Evolutionary conservation across 225 moss, liverwort and hornwort species (phyloP).

Genomic region (Marchantia polymorpha): DNA sequence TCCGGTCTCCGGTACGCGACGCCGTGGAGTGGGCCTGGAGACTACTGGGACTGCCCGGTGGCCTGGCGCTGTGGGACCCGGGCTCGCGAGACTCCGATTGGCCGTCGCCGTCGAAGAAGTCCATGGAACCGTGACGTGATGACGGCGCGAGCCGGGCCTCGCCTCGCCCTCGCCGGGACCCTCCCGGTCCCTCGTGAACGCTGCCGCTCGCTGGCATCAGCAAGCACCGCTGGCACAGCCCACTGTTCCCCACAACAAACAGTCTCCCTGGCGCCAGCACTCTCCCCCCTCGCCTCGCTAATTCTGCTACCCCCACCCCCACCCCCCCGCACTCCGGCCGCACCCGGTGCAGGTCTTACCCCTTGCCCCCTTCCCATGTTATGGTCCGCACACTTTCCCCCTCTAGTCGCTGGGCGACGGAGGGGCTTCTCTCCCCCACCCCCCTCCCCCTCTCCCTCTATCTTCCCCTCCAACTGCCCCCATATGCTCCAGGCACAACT

Average conservation of each 20-base stretch:
- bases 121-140: neutral
- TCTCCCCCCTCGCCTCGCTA: neutral
- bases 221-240: conserved; percentile 5
- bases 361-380: neutral
- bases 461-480: neutral
- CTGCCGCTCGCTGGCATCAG: conserved; percentile 12
- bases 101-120: neutral
- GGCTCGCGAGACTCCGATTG: neutral
- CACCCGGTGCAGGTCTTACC: neutral
- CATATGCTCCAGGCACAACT: neutral
- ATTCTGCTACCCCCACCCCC: neutral
- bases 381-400: neutral
- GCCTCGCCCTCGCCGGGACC: neutral
- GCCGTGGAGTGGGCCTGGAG: neutral
- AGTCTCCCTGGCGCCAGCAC: neutral
- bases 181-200: conserved; percentile 8
- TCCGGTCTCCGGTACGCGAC: neutral
- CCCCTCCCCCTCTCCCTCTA: no score
- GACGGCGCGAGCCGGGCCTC: neutral
- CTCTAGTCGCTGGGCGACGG: neutral
- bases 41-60: neutral
- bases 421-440: no score
- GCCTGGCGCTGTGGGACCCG: neutral
- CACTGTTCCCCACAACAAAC: conserved; percentile 9
- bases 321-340: neutral